phyloP scores from a whole-genome alignment of 306 rosid species.

The Mucuna pruriens region DNA sequence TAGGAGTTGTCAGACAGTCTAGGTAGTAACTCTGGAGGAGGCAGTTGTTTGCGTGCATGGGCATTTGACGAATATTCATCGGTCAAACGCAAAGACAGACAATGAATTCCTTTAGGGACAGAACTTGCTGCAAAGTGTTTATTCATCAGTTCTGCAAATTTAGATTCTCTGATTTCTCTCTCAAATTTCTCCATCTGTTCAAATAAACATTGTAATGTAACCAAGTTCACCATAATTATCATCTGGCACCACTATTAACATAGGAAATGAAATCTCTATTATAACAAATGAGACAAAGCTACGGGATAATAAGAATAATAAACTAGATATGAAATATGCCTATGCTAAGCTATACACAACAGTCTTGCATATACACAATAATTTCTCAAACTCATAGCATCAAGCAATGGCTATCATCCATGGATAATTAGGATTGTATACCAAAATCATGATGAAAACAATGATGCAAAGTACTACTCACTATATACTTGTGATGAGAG shows the following conservation, averaged over 20 bases:
- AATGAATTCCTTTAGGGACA: constrained; percentile 92
- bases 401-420: constrained; percentile 17
- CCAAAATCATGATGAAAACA: constrained; percentile 18
- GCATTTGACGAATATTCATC: constrained; percentile 99
- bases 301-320: background rate
- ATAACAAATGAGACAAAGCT: background rate
- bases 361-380: constrained; percentile 3
- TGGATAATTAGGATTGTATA: background rate
- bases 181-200: constrained; percentile 95
- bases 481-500: background rate
- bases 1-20: constrained; percentile 82
- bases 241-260: constrained; percentile 13
- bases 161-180: constrained; percentile 80
- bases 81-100: constrained; percentile 94
- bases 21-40: constrained; percentile 94
- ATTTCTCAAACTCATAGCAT: constrained; percentile 10
- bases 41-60: constrained; percentile 95
- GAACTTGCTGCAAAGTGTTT: constrained; percentile 98
- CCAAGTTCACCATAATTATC: constrained; percentile 23
- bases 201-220: constrained; percentile 31
- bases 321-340: background rate
- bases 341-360: background rate
- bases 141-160: constrained; percentile 89
- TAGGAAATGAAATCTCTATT: background rate
- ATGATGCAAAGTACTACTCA: background rate